Conservation (phyloP, 139 green algal species). For the Yamagishiella unicocca region DNA sequence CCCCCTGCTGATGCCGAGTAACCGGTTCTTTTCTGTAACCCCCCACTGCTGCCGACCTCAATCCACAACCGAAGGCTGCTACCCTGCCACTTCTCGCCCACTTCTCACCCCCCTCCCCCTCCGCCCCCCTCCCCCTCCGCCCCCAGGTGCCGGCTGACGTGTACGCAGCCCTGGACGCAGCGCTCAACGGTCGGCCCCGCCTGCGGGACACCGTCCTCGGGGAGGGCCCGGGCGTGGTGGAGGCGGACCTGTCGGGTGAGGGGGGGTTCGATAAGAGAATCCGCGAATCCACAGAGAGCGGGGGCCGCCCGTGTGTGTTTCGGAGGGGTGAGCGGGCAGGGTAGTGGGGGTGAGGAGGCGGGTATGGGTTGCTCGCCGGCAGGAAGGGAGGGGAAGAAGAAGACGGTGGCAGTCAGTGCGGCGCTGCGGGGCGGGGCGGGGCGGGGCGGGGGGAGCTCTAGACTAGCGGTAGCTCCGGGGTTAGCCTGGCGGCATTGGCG, state of each 20-base stretch:
- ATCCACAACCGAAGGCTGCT: no score
- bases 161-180: slow-evolving; percentile 6
- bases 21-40: no score
- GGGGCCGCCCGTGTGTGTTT: no score
- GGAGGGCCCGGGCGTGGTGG: neutral
- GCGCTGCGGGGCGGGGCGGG: neutral
- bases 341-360: no score
- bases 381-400: neutral
- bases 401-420: neutral
- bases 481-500: no score
- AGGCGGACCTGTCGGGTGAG: neutral
- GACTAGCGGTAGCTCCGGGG: no score
- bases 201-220: neutral
- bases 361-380: no score
- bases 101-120: neutral
- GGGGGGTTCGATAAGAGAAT: neutral
- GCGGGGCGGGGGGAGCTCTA: neutral
- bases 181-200: neutral
- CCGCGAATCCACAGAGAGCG: no score
- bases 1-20: no score
- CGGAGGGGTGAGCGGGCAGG: no score
- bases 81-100: no score
- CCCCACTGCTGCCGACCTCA: no score
- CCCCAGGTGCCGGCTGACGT: slow-evolving; percentile 3
- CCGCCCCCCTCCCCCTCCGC: neutral